phyloP scores from a whole-genome alignment of 768 basidiomycete genomes.

The Polyporus arcularius region DNA sequence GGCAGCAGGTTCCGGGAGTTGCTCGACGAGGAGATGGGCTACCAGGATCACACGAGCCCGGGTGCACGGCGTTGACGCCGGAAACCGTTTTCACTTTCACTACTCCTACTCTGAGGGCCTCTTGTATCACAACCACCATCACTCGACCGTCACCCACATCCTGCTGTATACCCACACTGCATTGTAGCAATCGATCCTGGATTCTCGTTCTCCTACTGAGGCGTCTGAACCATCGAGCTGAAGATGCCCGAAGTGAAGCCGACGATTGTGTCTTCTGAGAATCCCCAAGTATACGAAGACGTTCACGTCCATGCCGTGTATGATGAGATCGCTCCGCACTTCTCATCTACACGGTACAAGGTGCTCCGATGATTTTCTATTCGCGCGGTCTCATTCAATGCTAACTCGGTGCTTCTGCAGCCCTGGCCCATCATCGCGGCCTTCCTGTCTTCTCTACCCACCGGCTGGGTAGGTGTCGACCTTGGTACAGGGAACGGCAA shows the following conservation, averaged over 20 bases:
- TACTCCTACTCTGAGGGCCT: neutral
- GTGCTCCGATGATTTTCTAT: slow-evolving; percentile 37
- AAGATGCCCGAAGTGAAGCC: slow-evolving; percentile 23
- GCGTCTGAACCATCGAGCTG: neutral
- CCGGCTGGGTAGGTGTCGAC: slow-evolving; percentile 88
- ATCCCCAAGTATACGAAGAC: slow-evolving; percentile 65
- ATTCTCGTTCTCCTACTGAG: neutral
- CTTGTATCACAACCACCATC: slow-evolving; percentile 6
- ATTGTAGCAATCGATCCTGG: slow-evolving; percentile 8
- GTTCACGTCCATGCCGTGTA: slow-evolving; percentile 82
- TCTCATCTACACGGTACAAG: slow-evolving; percentile 89
- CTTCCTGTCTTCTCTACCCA: slow-evolving; percentile 71
- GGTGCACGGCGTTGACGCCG: slow-evolving; percentile 9
- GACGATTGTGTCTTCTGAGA: slow-evolving; percentile 35
- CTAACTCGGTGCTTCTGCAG: slow-evolving; percentile 37
- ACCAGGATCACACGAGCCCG: slow-evolving; percentile 29
- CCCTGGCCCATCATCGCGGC: slow-evolving; percentile 86
- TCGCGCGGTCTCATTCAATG: neutral
- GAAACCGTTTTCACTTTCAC: slow-evolving; percentile 6
- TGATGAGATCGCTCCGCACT: slow-evolving; percentile 83
- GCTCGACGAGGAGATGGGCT: slow-evolving; percentile 82
- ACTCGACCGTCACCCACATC: neutral
- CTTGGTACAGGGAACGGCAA: slow-evolving; percentile 98
- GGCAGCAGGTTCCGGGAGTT: slow-evolving; percentile 63
- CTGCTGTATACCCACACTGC: slow-evolving; percentile 14